Base-by-base conservation (phyloP, 768 basidiomycete species). In the Austroboletus eburneus region DNA sequence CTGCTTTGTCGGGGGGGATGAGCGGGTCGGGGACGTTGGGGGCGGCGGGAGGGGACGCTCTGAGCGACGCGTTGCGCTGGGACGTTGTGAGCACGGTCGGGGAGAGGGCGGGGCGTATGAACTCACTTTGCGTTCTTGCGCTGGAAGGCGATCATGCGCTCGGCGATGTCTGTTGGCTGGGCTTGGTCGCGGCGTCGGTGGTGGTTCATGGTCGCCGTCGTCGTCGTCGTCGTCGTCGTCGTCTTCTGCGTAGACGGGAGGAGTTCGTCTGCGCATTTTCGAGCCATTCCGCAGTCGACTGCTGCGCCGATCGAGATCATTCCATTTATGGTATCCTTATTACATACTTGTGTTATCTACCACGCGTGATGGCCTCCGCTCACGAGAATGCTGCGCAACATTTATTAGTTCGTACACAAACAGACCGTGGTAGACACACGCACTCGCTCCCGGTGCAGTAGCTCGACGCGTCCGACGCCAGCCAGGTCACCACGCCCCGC, bases 401-500 rank as follows among this genome's bases (percentile, higher is more conserved):
- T n/a, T n/a, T n/a, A n/a, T n/a, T n/a, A n/a, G n/a, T n/a, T n/a
- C n/a, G n/a, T n/a, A n/a, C n/a, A n/a, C n/a, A n/a, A n/a, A n/a
- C n/a, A n/a, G n/a, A n/a, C n/a, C n/a, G n/a, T 27, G 7, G 27
- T 27, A 27, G 27, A 27, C n/a, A n/a, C 3, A 80, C 85, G 43
- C 57, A 88, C 85, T 88, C 86, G 83, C 85, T 87, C 1, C 86
- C 85, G 0, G 87, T 89, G 57, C 84, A 87, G 61, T 83, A 89
- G 24, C 77, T 84, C 4, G 83, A 85, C 39, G 87, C 85, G 48
- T 87, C 85, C 52, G 79, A 80, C 22, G 85, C 81, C 9, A 89
- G 67, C 86, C 86, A 89, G 0, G 76, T 67, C 38, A 79, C 69
- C 1, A 86, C 84, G 1, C 87, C 87, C 1, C 87, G 73, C 58